Evolutionary conservation across 352 stramenopile genomes (phyloP).

Genomic region (Aphanomyces invadans): DNA sequence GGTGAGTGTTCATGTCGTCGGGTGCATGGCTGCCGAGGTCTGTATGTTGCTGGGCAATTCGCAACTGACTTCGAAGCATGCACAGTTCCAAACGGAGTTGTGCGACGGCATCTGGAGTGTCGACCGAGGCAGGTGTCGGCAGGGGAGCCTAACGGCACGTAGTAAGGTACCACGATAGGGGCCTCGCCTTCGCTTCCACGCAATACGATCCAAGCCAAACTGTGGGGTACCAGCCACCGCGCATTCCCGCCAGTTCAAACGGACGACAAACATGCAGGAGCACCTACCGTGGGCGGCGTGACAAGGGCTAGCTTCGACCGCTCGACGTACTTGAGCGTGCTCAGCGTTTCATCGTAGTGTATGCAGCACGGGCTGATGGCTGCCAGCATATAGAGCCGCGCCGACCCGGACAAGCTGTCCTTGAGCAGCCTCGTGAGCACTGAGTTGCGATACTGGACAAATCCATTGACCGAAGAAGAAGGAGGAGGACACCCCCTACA

Average conservation of each 20-base stretch:
- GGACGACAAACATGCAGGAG: background rate
- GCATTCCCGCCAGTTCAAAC: too few relatives aligned
- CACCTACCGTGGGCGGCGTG: background rate
- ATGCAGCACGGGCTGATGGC: conserved; percentile 71
- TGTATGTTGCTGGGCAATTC: conserved; percentile 8
- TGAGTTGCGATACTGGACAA: conserved; percentile 85
- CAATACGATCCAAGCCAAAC: too few relatives aligned
- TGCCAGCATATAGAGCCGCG: conserved; percentile 83
- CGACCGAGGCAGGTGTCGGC: background rate
- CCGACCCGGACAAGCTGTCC: conserved; percentile 69
- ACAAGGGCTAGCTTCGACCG: conserved; percentile 38
- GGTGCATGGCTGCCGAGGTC: too few relatives aligned
- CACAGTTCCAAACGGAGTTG: background rate
- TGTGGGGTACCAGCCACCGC: too few relatives aligned
- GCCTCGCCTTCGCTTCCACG: too few relatives aligned
- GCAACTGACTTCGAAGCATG: conserved; percentile 7
- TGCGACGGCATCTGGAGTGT: background rate
- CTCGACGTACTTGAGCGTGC: conserved; percentile 75
- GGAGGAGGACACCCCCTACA: too few relatives aligned
- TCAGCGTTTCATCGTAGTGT: conserved; percentile 84
- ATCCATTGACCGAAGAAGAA: conserved; percentile 24
- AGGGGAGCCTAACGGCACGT: background rate
- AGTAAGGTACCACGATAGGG: too few relatives aligned
- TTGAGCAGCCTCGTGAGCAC: conserved; percentile 78
- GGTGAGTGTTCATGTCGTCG: too few relatives aligned